These are phyloP conservation scores for Medakamo hakoo DNA, from an alignment of 139 green algal genomes.

Conservation along the genomic window DNA sequence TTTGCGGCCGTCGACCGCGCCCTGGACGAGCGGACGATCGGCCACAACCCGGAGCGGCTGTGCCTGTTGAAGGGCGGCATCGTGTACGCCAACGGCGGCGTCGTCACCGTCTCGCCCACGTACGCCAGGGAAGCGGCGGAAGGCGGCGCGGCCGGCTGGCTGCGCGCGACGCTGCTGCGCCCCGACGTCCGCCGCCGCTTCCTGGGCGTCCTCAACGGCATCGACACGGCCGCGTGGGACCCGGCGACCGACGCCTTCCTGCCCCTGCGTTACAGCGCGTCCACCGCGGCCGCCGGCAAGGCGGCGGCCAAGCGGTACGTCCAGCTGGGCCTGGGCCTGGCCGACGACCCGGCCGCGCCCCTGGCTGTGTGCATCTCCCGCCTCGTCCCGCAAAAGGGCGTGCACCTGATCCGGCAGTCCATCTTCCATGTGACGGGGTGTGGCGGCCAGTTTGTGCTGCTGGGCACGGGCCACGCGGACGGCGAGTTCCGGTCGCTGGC, in stretches of 20 bases:
- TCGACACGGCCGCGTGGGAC: slow-evolving; percentile 75
- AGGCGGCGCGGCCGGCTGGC: slow-evolving; percentile 54
- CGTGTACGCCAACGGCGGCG: slow-evolving; percentile 73
- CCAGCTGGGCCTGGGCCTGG: slow-evolving; percentile 68
- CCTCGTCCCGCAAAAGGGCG: slow-evolving; percentile 83
- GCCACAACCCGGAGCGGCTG: slow-evolving; percentile 91
- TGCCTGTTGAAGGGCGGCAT: slow-evolving; percentile 89
- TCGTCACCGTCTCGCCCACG: slow-evolving; percentile 84
- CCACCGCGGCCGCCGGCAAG: slow-evolving; percentile 43
- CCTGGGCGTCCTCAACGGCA: slow-evolving; percentile 86
- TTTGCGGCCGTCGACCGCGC: slow-evolving; percentile 71
- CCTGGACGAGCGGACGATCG: slow-evolving; percentile 89
- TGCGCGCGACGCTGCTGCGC: slow-evolving; percentile 44
- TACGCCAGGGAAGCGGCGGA: slow-evolving; percentile 64
- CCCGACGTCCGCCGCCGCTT: slow-evolving; percentile 30
- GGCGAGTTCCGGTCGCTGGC: slow-evolving; percentile 59
- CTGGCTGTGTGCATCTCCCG: slow-evolving; percentile 75
- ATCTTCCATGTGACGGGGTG: slow-evolving; percentile 40
- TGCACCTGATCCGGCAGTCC: slow-evolving; percentile 76
- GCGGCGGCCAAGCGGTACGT: slow-evolving; percentile 75
- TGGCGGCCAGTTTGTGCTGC: slow-evolving; percentile 80
- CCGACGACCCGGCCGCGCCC: slow-evolving; percentile 47
- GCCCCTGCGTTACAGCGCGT: slow-evolving; percentile 49
- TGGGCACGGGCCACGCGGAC: slow-evolving; percentile 70
- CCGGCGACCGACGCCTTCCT: slow-evolving; percentile 52